A percentile compares a stretch with the other conserved stretches of the same genome.
These are phyloP conservation scores for Cyathus striatus DNA, from an alignment of 768 basidiomycete species.

Conservation along the genomic window DNA sequence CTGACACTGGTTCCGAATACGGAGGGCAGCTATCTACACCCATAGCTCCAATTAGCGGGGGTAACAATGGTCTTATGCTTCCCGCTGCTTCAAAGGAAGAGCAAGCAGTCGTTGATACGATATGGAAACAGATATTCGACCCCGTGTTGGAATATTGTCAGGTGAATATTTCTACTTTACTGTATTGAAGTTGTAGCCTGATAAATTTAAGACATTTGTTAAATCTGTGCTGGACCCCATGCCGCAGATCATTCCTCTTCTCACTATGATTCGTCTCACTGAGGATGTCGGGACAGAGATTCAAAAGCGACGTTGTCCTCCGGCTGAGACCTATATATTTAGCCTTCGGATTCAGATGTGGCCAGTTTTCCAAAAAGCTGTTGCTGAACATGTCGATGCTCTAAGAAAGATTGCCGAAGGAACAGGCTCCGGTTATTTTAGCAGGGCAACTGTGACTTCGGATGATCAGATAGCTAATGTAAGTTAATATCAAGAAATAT, in stretches of 20 bases:
- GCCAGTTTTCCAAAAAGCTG: conserved; percentile 88
- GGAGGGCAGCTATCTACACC: conserved; percentile 27
- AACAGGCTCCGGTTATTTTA: conserved; percentile 54
- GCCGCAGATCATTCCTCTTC: conserved; percentile 70
- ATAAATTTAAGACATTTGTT: conserved; percentile 54
- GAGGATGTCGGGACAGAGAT: conserved; percentile 75
- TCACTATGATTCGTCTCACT: conserved; percentile 89
- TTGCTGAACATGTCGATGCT: conserved; percentile 79
- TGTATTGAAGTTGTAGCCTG: neutral
- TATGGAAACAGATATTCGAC: conserved; percentile 94
- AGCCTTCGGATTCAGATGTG: conserved; percentile 81
- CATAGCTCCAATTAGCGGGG: conserved; percentile 25
- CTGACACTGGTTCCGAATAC: conserved; percentile 47
- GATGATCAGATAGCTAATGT: conserved; percentile 64
- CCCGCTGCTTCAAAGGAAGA: conserved; percentile 50
- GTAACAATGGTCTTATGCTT: conserved; percentile 28
- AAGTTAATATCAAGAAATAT: conserved; percentile 15
- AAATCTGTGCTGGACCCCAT: conserved; percentile 63
- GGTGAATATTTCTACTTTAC: conserved; percentile 29
- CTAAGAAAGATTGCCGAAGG: conserved; percentile 83
- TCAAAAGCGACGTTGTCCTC: conserved; percentile 71
- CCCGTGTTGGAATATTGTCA: conserved; percentile 85
- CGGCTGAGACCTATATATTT: conserved; percentile 80
- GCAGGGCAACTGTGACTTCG: conserved; percentile 56
- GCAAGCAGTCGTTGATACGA: conserved; percentile 48